A percentile compares a stretch with the other conserved stretches of the same genome.
These are phyloP conservation scores for Cucumis cinereus DNA, from an alignment of 306 rosid species.

Conservation along the genomic window DNA sequence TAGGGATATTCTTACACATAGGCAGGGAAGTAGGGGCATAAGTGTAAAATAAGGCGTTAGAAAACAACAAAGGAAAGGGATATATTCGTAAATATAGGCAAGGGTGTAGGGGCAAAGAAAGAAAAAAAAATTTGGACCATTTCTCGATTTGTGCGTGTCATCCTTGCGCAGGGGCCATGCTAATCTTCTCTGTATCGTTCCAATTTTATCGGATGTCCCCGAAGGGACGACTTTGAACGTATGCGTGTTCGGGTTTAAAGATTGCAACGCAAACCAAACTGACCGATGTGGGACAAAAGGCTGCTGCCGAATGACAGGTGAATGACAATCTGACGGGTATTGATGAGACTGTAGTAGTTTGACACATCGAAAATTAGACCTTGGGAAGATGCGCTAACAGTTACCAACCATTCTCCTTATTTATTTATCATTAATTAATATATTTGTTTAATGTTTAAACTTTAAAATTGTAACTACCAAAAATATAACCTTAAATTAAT, in stretches of 20 bases:
- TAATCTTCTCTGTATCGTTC: too few relatives aligned
- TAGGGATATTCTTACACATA: too few relatives aligned
- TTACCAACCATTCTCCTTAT: neutral
- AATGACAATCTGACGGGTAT: neutral
- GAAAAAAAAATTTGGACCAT: neutral
- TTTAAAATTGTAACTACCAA: too few relatives aligned
- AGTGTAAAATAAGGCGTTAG: neutral
- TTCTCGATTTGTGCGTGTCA: too few relatives aligned
- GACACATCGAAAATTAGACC: neutral
- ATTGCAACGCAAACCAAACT: neutral
- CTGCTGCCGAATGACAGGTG: neutral
- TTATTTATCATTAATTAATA: too few relatives aligned
- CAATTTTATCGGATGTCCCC: neutral
- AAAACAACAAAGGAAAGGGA: neutral
- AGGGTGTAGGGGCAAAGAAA: neutral
- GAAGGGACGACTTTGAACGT: fast-evolving
- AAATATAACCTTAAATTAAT: too few relatives aligned
- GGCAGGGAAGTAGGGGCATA: too few relatives aligned
- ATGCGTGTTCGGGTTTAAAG: too few relatives aligned
- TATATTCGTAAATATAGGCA: neutral
- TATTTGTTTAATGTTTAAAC: too few relatives aligned
- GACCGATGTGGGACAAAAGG: neutral
- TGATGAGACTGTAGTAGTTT: neutral
- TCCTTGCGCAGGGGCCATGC: too few relatives aligned
- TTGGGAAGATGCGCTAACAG: neutral